A percentile compares a stretch with the other conserved stretches of the same genome.
These are phyloP conservation scores for Austroboletus novae-zelandiae DNA, from an alignment of 1,284 basidiomycete species.

Conservation along the genomic window DNA sequence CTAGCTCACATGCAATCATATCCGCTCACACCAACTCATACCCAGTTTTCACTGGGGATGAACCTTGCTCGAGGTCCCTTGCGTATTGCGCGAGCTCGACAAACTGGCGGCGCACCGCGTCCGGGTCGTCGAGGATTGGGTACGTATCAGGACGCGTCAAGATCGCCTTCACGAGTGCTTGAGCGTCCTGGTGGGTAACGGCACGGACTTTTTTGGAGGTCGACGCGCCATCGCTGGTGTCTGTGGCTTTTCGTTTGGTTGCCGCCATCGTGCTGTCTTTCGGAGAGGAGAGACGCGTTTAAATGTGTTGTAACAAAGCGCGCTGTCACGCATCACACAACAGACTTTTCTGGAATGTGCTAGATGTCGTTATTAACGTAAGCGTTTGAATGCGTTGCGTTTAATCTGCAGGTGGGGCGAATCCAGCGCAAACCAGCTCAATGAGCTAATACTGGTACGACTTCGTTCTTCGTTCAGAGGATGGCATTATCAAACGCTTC, in stretches of 20 bases:
- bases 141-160: constrained; percentile 37
- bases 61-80: constrained; percentile 40
- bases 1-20: too few relatives aligned
- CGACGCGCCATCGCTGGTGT: constrained; percentile 16
- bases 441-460: constrained; percentile 1
- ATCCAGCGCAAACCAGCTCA: background rate
- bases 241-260: constrained; percentile 39
- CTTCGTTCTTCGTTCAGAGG: background rate
- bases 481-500: background rate
- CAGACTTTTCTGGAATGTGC: too few relatives aligned
- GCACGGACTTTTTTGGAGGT: constrained; percentile 34
- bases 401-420: background rate
- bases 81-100: constrained; percentile 46
- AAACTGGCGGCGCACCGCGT: constrained; percentile 31
- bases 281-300: background rate
- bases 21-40: too few relatives aligned
- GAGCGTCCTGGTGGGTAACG: constrained; percentile 32
- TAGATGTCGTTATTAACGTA: background rate
- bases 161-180: constrained; percentile 36
- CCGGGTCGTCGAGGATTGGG: constrained; percentile 36
- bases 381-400: background rate
- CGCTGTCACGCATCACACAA: constrained; percentile 21
- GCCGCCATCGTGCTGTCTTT: constrained; percentile 10
- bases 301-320: constrained; percentile 19
- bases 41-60: too few relatives aligned